Evolutionary conservation across 768 basidiomycete species (phyloP).

Genomic region (Tricholoma sp.): DNA sequence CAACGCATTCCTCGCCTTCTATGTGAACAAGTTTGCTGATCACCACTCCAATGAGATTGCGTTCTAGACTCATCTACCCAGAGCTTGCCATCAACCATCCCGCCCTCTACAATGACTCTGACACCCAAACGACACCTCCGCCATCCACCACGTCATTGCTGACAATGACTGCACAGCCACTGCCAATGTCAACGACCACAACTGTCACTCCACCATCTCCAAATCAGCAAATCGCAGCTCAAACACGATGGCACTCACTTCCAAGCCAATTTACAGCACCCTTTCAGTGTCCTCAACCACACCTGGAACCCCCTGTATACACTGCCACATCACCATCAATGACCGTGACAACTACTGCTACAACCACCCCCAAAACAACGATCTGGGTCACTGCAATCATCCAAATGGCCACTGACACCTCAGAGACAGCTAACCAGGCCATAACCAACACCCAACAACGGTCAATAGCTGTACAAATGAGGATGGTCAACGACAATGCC

Average conservation of each 20-base stretch:
- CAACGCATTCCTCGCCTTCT: constrained; percentile 19
- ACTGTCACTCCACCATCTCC: too few relatives aligned
- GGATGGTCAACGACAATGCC: not conserved
- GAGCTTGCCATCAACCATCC: not conserved
- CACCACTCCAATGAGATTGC: constrained; percentile 26
- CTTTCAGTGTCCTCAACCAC: too few relatives aligned
- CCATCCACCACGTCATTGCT: too few relatives aligned
- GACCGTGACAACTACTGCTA: too few relatives aligned
- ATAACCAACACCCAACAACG: not conserved
- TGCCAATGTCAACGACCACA: too few relatives aligned
- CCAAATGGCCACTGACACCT: not conserved
- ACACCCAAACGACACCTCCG: too few relatives aligned
- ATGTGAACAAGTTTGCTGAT: constrained; percentile 28
- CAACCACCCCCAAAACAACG: too few relatives aligned
- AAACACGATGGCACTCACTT: too few relatives aligned
- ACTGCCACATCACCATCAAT: not conserved
- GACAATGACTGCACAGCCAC: too few relatives aligned
- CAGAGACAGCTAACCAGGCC: too few relatives aligned
- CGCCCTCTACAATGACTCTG: not conserved
- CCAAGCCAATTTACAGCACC: too few relatives aligned
- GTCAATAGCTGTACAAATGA: not conserved
- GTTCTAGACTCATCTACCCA: constrained; percentile 9
- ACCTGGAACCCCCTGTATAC: not conserved
- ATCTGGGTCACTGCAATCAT: not conserved
- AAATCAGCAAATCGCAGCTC: too few relatives aligned